Conservation (phyloP, 2,329 filamentous ascomycete genomes). For the Pseudocercospora fijiensis region DNA sequence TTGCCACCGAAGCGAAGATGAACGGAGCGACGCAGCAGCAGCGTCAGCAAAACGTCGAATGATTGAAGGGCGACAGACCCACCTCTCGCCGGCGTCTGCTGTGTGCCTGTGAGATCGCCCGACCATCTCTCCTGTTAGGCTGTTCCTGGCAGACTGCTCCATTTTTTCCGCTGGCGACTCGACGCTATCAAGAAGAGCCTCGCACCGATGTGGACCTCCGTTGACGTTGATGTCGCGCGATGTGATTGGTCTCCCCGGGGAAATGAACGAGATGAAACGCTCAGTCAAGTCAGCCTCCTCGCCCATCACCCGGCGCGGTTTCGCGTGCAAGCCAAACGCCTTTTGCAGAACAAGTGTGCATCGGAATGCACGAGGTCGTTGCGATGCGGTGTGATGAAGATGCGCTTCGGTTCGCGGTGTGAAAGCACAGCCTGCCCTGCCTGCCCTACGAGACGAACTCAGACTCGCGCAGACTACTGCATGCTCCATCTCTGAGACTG, state of each 20-base stretch:
- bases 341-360: background rate
- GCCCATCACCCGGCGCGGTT: background rate
- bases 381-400: background rate
- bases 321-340: background rate
- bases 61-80: background rate
- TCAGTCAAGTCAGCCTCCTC: no score
- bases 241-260: background rate
- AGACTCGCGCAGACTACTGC: background rate
- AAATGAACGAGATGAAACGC: background rate
- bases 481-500: background rate
- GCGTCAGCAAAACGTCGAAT: background rate
- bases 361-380: background rate
- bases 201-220: background rate
- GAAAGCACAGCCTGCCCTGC: no score
- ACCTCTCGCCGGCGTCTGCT: background rate
- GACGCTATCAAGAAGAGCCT: background rate
- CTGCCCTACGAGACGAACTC: background rate
- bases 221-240: background rate
- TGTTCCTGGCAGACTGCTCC: conserved; percentile 1
- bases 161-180: background rate
- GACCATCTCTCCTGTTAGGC: background rate
- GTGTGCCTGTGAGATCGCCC: background rate
- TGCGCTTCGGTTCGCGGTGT: background rate
- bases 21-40: background rate
- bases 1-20: background rate